Conservation (phyloP, 768 basidiomycete genomes). For the Russula earlei region DNA sequence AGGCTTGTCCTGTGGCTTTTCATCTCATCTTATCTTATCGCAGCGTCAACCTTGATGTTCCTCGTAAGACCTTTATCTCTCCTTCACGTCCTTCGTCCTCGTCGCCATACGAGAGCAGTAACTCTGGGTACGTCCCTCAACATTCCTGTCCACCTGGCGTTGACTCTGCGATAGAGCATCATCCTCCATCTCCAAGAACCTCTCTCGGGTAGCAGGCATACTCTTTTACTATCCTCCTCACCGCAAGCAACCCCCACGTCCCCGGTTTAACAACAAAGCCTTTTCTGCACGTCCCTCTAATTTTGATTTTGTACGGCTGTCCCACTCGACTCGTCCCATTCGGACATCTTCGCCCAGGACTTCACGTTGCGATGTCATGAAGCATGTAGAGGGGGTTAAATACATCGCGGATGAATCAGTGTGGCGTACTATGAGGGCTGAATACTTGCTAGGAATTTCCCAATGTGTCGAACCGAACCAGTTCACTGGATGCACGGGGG, state of each 20-base stretch:
- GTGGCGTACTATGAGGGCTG: neutral
- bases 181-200: neutral
- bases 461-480: neutral
- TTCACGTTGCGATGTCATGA: neutral
- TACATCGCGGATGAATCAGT: neutral
- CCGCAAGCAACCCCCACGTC: slow-evolving; percentile 1
- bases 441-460: neutral
- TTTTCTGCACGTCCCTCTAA: neutral
- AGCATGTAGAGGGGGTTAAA: neutral
- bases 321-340: neutral
- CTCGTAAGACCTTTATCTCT: slow-evolving; percentile 8
- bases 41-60: neutral
- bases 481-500: neutral
- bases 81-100: neutral
- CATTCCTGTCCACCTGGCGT: neutral
- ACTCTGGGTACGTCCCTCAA: neutral
- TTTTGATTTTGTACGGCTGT: neutral
- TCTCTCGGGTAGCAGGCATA: slow-evolving; percentile 4
- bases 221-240: neutral
- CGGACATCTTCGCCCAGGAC: neutral
- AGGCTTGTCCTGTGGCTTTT: no score
- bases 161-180: slow-evolving; percentile 5
- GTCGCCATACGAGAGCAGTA: neutral
- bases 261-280: neutral
- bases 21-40: neutral